Percentiles rank a stretch among this genome's conserved stretches.
Evolutionary conservation across 2,329 filamentous ascomycete genomes (phyloP).

Genomic region (Aspergillus costaricaensis): DNA sequence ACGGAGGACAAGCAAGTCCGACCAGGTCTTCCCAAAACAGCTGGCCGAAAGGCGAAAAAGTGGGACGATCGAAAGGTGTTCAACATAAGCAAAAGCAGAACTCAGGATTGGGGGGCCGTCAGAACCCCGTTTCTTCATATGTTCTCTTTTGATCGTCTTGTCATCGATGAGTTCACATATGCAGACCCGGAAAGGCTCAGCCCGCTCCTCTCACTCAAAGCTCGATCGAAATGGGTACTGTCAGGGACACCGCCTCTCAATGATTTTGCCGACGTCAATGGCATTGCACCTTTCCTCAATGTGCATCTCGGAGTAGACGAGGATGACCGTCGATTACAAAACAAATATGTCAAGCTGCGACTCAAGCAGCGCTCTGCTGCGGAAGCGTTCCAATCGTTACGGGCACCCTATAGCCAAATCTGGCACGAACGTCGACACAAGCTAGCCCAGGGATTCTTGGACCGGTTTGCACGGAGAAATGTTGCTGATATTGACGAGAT

Average conservation of each 20-base stretch:
- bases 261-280: constrained; percentile 61
- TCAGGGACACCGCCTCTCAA: constrained; percentile 63
- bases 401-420: constrained; percentile 50
- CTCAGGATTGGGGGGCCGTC: constrained; percentile 28
- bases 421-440: constrained; percentile 56
- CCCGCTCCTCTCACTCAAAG: constrained; percentile 49
- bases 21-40: not conserved
- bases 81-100: constrained; percentile 17
- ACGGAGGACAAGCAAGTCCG: not conserved
- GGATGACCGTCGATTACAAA: constrained; percentile 48
- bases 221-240: constrained; percentile 61
- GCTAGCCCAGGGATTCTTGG: constrained; percentile 58
- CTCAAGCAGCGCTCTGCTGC: constrained; percentile 40
- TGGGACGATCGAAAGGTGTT: constrained; percentile 28
- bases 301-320: constrained; percentile 58
- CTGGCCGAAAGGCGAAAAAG: constrained; percentile 15
- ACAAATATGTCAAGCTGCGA: constrained; percentile 45
- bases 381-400: constrained; percentile 59
- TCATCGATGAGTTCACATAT: constrained; percentile 68
- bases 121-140: constrained; percentile 55
- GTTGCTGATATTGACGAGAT: constrained; percentile 50
- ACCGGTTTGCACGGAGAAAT: constrained; percentile 55
- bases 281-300: constrained; percentile 58
- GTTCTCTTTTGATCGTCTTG: constrained; percentile 61
- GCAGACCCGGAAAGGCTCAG: constrained; percentile 46